phyloP scores from a whole-genome alignment of 1,139 yeast genomes.

The Kodamaea fungicola region DNA sequence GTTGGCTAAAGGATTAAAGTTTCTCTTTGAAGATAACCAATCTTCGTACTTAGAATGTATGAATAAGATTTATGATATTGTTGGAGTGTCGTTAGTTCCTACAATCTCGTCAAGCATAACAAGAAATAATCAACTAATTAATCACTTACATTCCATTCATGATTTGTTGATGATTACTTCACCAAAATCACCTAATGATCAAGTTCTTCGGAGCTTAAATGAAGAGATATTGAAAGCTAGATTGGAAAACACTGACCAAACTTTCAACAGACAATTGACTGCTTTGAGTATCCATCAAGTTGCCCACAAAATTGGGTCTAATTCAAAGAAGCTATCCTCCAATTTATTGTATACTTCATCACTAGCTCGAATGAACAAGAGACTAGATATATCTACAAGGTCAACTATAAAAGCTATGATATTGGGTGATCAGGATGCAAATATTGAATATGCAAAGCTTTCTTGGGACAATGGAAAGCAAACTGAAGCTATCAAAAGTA shows the following conservation, averaged over 20 bases:
- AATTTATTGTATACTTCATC: slow-evolving; percentile 61
- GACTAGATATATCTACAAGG: slow-evolving; percentile 72
- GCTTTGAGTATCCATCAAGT: slow-evolving; percentile 58
- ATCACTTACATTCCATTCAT: slow-evolving; percentile 66
- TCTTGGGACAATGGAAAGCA: slow-evolving; percentile 91
- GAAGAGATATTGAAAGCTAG: slow-evolving; percentile 35
- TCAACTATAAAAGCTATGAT: slow-evolving; percentile 68
- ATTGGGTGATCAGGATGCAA: slow-evolving; percentile 49
- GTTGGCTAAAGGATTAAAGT: slow-evolving; percentile 58
- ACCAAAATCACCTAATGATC: slow-evolving; percentile 11
- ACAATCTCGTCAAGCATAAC: slow-evolving; percentile 61
- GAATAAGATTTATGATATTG: slow-evolving; percentile 48
- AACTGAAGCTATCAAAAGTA: slow-evolving; percentile 73
- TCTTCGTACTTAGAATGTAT: slow-evolving; percentile 35
- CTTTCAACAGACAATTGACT: slow-evolving; percentile 61
- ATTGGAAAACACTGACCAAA: slow-evolving; percentile 52
- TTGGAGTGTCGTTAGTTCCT: slow-evolving; percentile 62
- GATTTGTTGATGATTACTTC: slow-evolving; percentile 48
- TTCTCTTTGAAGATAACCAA: slow-evolving; percentile 32
- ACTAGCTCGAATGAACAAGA: slow-evolving; percentile 64
- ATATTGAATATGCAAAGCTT: slow-evolving; percentile 77
- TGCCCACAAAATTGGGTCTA: slow-evolving; percentile 42
- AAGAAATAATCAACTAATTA: slow-evolving; percentile 53
- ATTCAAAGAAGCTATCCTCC: slow-evolving; percentile 31
- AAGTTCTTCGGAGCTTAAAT: slow-evolving; percentile 11